These are phyloP conservation scores for Sanghuangporus baumii DNA, from an alignment of 1,284 basidiomycete genomes.

Conservation along the genomic window DNA sequence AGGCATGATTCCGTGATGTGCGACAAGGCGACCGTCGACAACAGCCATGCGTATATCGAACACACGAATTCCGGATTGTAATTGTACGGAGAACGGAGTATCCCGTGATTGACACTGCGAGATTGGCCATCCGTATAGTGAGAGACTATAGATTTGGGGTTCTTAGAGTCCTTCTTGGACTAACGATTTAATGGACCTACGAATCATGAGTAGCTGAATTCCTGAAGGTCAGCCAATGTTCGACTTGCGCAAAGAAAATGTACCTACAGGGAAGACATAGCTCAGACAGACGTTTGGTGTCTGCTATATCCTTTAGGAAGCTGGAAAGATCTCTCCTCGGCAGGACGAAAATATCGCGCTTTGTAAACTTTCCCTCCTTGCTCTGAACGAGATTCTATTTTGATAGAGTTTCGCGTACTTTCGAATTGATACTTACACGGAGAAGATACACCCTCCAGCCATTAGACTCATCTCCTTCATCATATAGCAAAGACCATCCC, in stretches of 20 bases:
- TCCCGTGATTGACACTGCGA: slow-evolving; percentile 62
- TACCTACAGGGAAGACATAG: slow-evolving; percentile 64
- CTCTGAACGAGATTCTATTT: not conserved
- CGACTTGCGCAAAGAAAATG: slow-evolving; percentile 23
- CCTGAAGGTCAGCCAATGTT: slow-evolving; percentile 20
- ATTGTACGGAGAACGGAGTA: slow-evolving; percentile 52
- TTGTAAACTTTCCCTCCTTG: not conserved
- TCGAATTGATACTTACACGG: not conserved
- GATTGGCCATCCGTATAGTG: slow-evolving; percentile 75
- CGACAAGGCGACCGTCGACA: slow-evolving; percentile 53
- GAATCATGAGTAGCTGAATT: slow-evolving; percentile 64
- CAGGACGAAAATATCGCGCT: slow-evolving; percentile 41
- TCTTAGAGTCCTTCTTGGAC: not conserved
- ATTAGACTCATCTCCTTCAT: not conserved
- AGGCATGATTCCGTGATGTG: slow-evolving; percentile 78
- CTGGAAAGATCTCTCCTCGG: slow-evolving; percentile 49
- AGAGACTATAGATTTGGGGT: slow-evolving; percentile 44
- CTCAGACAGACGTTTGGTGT: slow-evolving; percentile 60
- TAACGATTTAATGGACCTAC: slow-evolving; percentile 27
- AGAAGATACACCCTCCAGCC: slow-evolving; percentile 12
- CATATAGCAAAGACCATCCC: slow-evolving; percentile 7
- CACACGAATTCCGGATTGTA: slow-evolving; percentile 67
- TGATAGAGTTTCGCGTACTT: not conserved
- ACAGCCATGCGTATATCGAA: slow-evolving; percentile 78
- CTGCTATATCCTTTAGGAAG: slow-evolving; percentile 64